Conservation (phyloP, 495 filamentous ascomycete genomes). For the Sphaerosporella brunnea region DNA sequence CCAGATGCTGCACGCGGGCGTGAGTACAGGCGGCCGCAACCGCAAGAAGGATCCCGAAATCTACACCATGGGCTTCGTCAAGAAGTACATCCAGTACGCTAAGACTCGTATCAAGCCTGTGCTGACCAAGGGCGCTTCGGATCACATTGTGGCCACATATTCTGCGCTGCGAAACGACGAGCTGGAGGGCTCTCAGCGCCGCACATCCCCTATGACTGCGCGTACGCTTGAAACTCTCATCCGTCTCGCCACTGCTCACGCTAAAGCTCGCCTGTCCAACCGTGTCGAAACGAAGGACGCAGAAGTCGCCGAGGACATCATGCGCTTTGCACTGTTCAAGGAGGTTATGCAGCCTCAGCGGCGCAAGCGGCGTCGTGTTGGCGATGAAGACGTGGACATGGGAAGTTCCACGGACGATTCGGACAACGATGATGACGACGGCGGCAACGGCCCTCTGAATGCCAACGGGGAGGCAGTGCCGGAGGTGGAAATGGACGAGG, state of each 20-base stretch:
- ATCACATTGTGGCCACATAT: constrained; percentile 85
- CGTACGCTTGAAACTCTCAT: constrained; percentile 96
- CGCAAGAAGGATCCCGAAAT: constrained; percentile 61
- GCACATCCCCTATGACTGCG: constrained; percentile 87
- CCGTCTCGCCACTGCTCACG: constrained; percentile 89
- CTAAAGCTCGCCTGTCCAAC: constrained; percentile 78
- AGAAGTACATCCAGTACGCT: constrained; percentile 99
- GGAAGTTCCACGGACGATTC: constrained; percentile 31
- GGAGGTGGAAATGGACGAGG: constrained; percentile 18
- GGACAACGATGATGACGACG: constrained; percentile 31
- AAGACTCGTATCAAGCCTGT: constrained; percentile 82
- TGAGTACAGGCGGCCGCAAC: constrained; percentile 57
- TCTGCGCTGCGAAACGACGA: constrained; percentile 90
- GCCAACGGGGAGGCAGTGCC: constrained; percentile 2
- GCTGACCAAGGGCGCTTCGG: constrained; percentile 78
- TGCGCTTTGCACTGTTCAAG: constrained; percentile 95
- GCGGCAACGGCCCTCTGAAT: constrained; percentile 18
- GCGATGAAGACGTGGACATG: constrained; percentile 23
- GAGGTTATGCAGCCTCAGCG: constrained; percentile 83
- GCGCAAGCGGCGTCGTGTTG: constrained; percentile 45
- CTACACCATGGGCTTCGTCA: constrained; percentile 96
- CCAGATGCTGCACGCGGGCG: constrained; percentile 83
- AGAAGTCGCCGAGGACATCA: constrained; percentile 67
- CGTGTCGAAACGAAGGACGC: constrained; percentile 89
- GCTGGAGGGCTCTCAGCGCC: constrained; percentile 79